These are phyloP conservation scores for Litchi chinensis DNA, from an alignment of 345 rosid species.

Conservation along the genomic window DNA sequence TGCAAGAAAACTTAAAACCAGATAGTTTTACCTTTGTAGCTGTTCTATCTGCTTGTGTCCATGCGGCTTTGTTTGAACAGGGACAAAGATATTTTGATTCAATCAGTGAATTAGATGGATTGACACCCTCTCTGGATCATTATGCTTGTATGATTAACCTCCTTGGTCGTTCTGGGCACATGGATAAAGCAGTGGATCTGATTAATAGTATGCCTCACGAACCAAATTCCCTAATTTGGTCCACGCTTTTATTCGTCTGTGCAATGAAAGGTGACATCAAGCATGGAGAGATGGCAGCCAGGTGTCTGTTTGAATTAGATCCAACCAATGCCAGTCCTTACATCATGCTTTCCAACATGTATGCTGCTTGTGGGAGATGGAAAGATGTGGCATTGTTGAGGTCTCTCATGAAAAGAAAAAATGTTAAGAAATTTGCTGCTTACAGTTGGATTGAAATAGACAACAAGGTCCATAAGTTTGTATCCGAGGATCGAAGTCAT, in stretches of 20 bases:
- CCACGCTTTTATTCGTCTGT: conserved; percentile 51
- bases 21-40: conserved; percentile 52
- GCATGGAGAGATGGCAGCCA: conserved; percentile 61
- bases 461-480: conserved; percentile 54
- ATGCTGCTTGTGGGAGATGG: conserved; percentile 63
- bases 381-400: conserved; percentile 56
- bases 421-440: conserved; percentile 60
- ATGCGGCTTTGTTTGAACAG: conserved; percentile 52
- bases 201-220: conserved; percentile 43
- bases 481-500: conserved; percentile 59
- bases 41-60: conserved; percentile 61
- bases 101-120: conserved; percentile 42
- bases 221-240: conserved; percentile 57
- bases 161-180: conserved; percentile 52
- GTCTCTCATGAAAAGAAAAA: conserved; percentile 53
- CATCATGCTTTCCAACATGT: conserved; percentile 61
- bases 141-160: conserved; percentile 57
- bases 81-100: conserved; percentile 54
- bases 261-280: conserved; percentile 40
- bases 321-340: conserved; percentile 59
- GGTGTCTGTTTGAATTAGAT: conserved; percentile 46
- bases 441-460: conserved; percentile 64
- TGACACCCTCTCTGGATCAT: conserved; percentile 47
- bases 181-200: conserved; percentile 46
- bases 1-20: conserved; percentile 47